These are phyloP conservation scores for Ophioceras dolichostomum DNA, from an alignment of 2,329 filamentous ascomycete genomes.

Conservation along the genomic window DNA sequence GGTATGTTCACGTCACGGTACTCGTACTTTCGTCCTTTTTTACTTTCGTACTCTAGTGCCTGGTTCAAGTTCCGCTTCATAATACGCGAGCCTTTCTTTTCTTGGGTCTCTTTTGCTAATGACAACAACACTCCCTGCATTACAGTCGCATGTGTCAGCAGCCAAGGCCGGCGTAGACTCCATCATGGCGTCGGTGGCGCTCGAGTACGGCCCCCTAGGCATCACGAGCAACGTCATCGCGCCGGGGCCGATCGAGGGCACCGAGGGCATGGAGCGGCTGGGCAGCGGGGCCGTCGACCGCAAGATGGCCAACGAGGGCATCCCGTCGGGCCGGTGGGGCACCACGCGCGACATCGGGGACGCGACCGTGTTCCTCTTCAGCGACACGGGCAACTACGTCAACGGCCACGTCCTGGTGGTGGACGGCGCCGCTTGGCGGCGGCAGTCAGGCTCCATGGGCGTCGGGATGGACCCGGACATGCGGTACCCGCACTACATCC, in stretches of 20 bases:
- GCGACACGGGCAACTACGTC: constrained; percentile 74
- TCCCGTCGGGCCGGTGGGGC: constrained; percentile 69
- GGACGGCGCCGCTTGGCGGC: constrained; percentile 47
- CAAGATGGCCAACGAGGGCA: constrained; percentile 23
- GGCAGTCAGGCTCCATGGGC: constrained; percentile 27
- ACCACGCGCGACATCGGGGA: constrained; percentile 82
- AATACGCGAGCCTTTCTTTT: too few relatives aligned
- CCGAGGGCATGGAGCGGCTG: constrained; percentile 65
- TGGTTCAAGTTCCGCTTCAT: too few relatives aligned
- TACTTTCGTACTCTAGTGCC: too few relatives aligned
- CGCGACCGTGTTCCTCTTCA: constrained; percentile 81
- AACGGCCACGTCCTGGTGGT: constrained; percentile 74
- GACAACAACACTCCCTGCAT: too few relatives aligned
- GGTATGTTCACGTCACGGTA: too few relatives aligned
- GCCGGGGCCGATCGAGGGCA: constrained; percentile 74
- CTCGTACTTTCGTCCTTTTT: too few relatives aligned
- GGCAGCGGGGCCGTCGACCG: constrained; percentile 24
- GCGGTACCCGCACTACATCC: constrained; percentile 39
- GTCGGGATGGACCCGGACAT: constrained; percentile 35
- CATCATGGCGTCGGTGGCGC: constrained; percentile 63
- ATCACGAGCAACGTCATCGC: constrained; percentile 81
- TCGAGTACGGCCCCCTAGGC: constrained; percentile 84
- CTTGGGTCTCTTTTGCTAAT: too few relatives aligned
- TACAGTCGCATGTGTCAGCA: constrained; percentile 82
- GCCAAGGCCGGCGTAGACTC: constrained; percentile 89